Evolutionary conservation across 257 asterid species (phyloP), one percentile per base, ranked within the genome.

Genomic region (Primulina eburnea): DNA sequence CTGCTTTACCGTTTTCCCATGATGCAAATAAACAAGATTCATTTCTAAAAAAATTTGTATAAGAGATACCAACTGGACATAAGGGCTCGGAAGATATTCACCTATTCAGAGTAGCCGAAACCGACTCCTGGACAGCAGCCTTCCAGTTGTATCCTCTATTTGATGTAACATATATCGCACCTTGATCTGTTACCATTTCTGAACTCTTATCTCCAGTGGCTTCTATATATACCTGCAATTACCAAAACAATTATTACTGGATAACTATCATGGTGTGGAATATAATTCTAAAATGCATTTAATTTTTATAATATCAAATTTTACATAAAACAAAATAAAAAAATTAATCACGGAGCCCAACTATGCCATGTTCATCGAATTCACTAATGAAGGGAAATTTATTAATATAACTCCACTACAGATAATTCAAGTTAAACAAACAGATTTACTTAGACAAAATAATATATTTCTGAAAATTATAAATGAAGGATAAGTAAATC

Each of bases 61-160:
- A 12, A 43, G 55, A 14, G 57, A 43, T 43, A 14, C 29, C 24
- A 69, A 65, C 68, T 68, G 30, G 59, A 63, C 64, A 60, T 64
- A 40, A 32, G 40, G 74, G 17, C 69, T 65, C 59, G 38, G 61
- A 67, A 60, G 74, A 78, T 72, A 68, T 79, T 82, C 70, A 87
- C 97, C 98, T 88, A 80, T 93, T 90, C 69, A 93, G 83, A 70
- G 97, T 93, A 78, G 97, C 99, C 47, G 99, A 93, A 76, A 93
- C 99, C 69, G 96, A 90, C 78, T 93, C 99, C 81, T 89, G 97
- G 18, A 93, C 84, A 75, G 96, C 96, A 91, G 99, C 99, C 78
- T 79, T 85, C 99, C 99, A 93, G 79, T 93, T 93, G 88, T 90
- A 89, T 75, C 99, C 99, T 77, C 91, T 84, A 77, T 93, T 93